These are phyloP conservation scores for Venturia pyrina DNA, from an alignment of 2,329 filamentous ascomycete species.

Conservation along the genomic window DNA sequence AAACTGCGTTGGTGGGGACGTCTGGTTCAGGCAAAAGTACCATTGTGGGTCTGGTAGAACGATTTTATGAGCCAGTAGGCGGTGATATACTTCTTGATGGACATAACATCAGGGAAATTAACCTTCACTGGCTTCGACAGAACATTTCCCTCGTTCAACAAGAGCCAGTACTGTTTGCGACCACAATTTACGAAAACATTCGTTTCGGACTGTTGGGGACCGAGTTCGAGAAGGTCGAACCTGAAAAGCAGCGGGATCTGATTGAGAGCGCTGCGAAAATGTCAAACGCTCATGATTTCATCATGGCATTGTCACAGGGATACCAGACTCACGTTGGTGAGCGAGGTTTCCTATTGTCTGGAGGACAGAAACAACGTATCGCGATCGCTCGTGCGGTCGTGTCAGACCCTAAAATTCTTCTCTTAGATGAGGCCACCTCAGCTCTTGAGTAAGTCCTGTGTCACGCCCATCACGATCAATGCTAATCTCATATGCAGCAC, in stretches of 20 bases:
- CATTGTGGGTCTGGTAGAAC: constrained; percentile 83
- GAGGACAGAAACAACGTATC: constrained; percentile 94
- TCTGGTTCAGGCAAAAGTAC: constrained; percentile 94
- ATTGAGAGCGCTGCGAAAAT: constrained; percentile 76
- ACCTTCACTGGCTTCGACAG: constrained; percentile 82
- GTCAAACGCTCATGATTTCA: constrained; percentile 92
- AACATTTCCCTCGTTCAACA: constrained; percentile 90
- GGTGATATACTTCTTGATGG: constrained; percentile 75
- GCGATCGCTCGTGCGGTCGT: constrained; percentile 87
- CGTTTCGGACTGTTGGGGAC: constrained; percentile 85
- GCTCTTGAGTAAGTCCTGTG: constrained; percentile 54
- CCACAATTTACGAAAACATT: constrained; percentile 84
- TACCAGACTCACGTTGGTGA: constrained; percentile 96
- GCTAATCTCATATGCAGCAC: constrained; percentile 37
- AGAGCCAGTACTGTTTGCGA: constrained; percentile 83
- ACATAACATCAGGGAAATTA: constrained; percentile 68
- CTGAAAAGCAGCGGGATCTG: constrained; percentile 59
- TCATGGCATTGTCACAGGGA: constrained; percentile 68
- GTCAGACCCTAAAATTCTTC: constrained; percentile 79
- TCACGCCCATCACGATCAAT: background rate
- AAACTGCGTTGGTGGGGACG: constrained; percentile 84
- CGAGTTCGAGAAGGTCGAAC: constrained; percentile 54
- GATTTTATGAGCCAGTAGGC: constrained; percentile 84
- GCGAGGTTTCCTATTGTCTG: constrained; percentile 81
- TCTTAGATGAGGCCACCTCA: constrained; percentile 91